A percentile compares a stretch with the other conserved stretches of the same genome.
Conservation (phyloP, 441 rosid species). For the Adansonia madagascariensis region DNA sequence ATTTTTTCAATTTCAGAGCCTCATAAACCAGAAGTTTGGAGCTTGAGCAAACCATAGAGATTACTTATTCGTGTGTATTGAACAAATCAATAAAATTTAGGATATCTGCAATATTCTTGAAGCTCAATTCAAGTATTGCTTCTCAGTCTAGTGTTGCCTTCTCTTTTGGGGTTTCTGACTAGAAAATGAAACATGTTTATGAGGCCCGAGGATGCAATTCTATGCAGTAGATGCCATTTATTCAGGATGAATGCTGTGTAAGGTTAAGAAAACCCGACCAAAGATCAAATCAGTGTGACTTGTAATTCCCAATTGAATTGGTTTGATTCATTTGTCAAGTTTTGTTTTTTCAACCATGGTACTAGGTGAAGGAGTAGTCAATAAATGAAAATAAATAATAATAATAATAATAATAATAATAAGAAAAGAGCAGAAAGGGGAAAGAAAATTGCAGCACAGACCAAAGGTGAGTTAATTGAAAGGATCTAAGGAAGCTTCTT, state of each 20-base stretch:
- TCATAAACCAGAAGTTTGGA: not conserved
- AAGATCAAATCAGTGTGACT: no score
- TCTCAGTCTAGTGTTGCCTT: not conserved
- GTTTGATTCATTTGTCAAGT: no score
- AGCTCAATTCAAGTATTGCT: not conserved
- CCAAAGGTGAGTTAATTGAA: slow-evolving; percentile 10
- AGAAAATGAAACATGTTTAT: not conserved
- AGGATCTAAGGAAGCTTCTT: not conserved
- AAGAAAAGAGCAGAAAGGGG: not conserved
- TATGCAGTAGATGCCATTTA: not conserved
- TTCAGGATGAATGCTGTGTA: not conserved
- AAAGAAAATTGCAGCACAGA: not conserved
- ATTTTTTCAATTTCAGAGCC: not conserved
- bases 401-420: not conserved
- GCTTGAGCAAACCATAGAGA: not conserved
- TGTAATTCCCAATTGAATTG: no score
- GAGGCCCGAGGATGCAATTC: not conserved
- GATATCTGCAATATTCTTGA: not conserved
- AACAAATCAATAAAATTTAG: not conserved
- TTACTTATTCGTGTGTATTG: not conserved
- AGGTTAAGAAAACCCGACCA: not conserved
- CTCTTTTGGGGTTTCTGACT: not conserved
- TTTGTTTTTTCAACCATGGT: no score
- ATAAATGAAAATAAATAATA: no score
- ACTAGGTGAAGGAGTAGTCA: no score